Conservation (phyloP, 306 rosid genomes). For the Gillenia trifoliata region DNA sequence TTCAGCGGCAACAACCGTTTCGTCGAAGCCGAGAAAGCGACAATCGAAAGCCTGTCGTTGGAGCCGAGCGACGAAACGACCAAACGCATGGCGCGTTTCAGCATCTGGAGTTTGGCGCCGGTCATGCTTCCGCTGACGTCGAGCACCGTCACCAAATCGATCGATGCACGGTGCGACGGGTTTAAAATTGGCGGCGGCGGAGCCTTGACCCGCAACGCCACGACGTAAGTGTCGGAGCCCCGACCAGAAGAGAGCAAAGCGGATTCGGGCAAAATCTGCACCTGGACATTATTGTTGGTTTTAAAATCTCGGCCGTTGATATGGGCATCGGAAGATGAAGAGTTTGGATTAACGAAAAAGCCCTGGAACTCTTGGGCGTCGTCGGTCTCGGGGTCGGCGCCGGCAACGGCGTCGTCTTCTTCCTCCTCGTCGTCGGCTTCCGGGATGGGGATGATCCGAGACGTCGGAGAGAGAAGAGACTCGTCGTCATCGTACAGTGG, state of each 20-base stretch:
- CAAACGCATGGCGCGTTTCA: constrained; percentile 78
- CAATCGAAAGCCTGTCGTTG: constrained; percentile 70
- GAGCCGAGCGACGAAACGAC: constrained; percentile 63
- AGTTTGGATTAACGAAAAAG: constrained; percentile 57
- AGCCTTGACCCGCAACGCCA: constrained; percentile 65
- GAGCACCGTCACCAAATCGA: constrained; percentile 76
- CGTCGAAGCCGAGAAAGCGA: constrained; percentile 55
- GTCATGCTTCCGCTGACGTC: constrained; percentile 74
- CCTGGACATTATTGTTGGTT: constrained; percentile 44
- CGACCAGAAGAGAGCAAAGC: constrained; percentile 50
- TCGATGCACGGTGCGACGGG: constrained; percentile 54
- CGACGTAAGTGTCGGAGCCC: constrained; percentile 53
- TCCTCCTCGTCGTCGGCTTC: constrained; percentile 60
- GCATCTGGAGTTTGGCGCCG: constrained; percentile 67
- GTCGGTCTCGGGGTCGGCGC: constrained; percentile 9
- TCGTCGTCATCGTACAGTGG: constrained; percentile 69
- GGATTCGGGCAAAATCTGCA: constrained; percentile 67
- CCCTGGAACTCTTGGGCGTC: constrained; percentile 76
- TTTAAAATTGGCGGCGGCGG: constrained; percentile 36
- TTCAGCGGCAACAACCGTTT: constrained; percentile 51
- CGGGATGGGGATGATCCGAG: constrained; percentile 56
- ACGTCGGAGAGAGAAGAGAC: constrained; percentile 49
- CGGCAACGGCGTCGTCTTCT: neutral
- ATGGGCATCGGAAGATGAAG: constrained; percentile 38
- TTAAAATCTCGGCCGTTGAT: constrained; percentile 30